Base-by-base conservation (phyloP, 2,329 filamentous ascomycete species). In the Scedosporium apiospermum region DNA sequence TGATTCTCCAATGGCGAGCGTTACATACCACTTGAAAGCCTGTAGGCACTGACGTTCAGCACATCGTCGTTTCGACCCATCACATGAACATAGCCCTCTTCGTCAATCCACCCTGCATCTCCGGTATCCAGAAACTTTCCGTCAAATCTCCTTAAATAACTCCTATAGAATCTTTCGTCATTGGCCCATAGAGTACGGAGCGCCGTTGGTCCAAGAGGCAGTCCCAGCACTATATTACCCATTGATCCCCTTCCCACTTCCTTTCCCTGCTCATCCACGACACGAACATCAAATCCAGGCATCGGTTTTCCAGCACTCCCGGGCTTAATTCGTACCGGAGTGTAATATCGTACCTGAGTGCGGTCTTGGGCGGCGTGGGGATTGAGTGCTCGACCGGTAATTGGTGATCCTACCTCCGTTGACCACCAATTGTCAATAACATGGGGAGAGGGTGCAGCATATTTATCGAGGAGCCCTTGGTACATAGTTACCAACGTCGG, bases 31-130 rank as follows among this genome's bases (percentile, higher is more conserved):
- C 92, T 96, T 65, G 89, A 93, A 65, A 97, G 87, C 14, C 93
- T 85, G 76, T 97, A 93, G 4, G 93, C 92, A 51, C 92, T 93
- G n/a, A 96, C 93, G 71, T 97, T 97, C 71, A 97, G 92, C 64
- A 97, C 88, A 73, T 97, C 93, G 76, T 97, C 93, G 38, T 78
- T 81, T 44, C 85, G 76, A 44, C 82, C 82, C 84, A 87, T 86
- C 67, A 88, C 83, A 66, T 83, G 81, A 51, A 87, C 80, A 68
- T 87, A 87, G 3, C 84, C 84, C 49, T 93, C 87, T 14, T 82
- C 73, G 70, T 97, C 93, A 63, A 97, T 86, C 79, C 92, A 87
- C 0, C 93, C 93, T 0, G 91, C 89, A 71, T 98, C 93, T 2
- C 93, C 93, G 0, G 93, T 97, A 71, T 98, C 93, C 53, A 97